A percentile compares a stretch with the other conserved stretches of the same genome.
These are phyloP conservation scores for Chytriomyces sp. DNA, from an alignment of 192 early-diverging fungal species.

Conservation along the genomic window DNA sequence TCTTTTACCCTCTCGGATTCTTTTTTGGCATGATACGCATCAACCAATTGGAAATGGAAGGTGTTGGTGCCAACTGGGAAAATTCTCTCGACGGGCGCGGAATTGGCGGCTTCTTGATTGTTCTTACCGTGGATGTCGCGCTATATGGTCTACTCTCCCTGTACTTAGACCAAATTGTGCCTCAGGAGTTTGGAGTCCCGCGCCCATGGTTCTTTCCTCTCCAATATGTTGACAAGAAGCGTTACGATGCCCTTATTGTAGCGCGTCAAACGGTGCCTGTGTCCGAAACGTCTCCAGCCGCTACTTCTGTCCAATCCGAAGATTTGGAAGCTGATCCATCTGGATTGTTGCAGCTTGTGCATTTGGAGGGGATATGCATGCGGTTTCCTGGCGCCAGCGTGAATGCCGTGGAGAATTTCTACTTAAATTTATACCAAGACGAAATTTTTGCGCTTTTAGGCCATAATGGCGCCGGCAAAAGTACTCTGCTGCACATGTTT, in stretches of 20 bases:
- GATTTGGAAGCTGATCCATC: constrained; percentile 30
- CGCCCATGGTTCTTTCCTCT: constrained; percentile 68
- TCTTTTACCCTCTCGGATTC: constrained; percentile 29
- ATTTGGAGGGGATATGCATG: constrained; percentile 51
- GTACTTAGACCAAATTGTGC: constrained; percentile 60
- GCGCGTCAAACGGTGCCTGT: neutral
- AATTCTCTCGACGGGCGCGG: constrained; percentile 20
- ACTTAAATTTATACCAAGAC: constrained; percentile 56
- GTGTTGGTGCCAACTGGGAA: constrained; percentile 19
- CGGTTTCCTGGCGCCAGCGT: constrained; percentile 24
- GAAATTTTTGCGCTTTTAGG: constrained; percentile 50
- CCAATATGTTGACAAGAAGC: neutral
- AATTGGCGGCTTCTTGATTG: constrained; percentile 28
- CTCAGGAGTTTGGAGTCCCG: constrained; percentile 64
- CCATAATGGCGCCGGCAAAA: constrained; percentile 27
- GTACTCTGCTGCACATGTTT: constrained; percentile 25
- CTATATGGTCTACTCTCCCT: constrained; percentile 13
- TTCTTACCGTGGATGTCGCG: neutral
- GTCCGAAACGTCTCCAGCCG: neutral
- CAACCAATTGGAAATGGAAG: constrained; percentile 24
- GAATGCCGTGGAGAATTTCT: constrained; percentile 54
- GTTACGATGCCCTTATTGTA: neutral
- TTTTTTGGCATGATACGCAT: constrained; percentile 26
- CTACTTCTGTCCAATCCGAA: neutral
- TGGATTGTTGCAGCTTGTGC: constrained; percentile 44